phyloP scores from a whole-genome alignment of 805 yeast genomes.

The Saturnispora hagleri region DNA sequence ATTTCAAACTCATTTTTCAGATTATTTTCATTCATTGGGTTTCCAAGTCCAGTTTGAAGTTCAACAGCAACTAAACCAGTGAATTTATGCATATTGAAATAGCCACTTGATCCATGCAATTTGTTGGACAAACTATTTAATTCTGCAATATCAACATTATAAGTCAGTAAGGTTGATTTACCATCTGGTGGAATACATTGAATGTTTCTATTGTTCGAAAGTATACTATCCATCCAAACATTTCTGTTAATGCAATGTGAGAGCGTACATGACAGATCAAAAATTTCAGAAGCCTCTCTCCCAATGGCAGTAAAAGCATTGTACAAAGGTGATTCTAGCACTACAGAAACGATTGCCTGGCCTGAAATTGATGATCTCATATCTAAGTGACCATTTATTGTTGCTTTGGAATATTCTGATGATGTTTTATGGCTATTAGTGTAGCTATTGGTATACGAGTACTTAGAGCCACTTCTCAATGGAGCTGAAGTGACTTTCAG shows the following conservation, averaged over 20 bases:
- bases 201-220: constrained; percentile 34
- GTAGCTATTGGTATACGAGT: not conserved
- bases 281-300: constrained; percentile 20
- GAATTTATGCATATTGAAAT: constrained; percentile 22
- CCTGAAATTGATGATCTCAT: constrained; percentile 71
- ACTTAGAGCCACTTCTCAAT: not conserved
- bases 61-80: constrained; percentile 52
- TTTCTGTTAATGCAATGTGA: constrained; percentile 59
- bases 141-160: constrained; percentile 45
- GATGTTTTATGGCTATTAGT: not conserved
- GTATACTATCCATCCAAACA: constrained; percentile 33
- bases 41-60: constrained; percentile 44
- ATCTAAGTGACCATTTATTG: constrained; percentile 53
- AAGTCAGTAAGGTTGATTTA: constrained; percentile 48
- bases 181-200: constrained; percentile 90
- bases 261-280: constrained; percentile 30
- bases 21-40: constrained; percentile 10
- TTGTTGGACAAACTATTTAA: not conserved
- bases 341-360: constrained; percentile 58
- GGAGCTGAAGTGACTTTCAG: constrained; percentile 39
- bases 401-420: constrained; percentile 36
- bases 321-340: constrained; percentile 35
- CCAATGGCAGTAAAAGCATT: not conserved
- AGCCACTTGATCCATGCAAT: constrained; percentile 8
- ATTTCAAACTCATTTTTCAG: constrained; percentile 54